Conservation (phyloP, 805 yeast genomes). For the Vanderwaltozyma tropicalis region DNA sequence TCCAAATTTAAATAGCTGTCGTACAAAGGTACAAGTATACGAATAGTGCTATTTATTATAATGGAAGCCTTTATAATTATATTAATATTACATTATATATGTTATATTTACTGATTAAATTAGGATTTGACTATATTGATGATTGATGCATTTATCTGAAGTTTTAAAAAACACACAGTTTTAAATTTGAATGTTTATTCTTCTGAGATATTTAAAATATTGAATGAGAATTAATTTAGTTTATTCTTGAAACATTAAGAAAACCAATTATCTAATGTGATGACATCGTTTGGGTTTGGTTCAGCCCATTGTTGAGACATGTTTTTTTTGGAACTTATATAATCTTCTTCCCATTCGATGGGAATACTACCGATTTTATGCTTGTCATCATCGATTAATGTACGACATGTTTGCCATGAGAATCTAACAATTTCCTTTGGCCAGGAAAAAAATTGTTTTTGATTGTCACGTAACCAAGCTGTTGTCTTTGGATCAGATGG, state of each 20-base stretch:
- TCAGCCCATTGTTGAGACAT: slow-evolving; percentile 19
- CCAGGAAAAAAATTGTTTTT: slow-evolving; percentile 84
- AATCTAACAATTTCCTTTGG: slow-evolving; percentile 58
- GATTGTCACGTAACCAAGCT: slow-evolving; percentile 54
- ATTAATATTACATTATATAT: too few species aligned
- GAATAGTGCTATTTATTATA: too few species aligned
- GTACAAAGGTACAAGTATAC: too few species aligned
- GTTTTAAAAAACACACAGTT: too few species aligned
- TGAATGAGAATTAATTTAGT: too few species aligned
- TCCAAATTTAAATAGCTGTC: too few species aligned
- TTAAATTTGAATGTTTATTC: too few species aligned
- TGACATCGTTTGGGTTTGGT: slow-evolving; percentile 5
- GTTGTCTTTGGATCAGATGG: slow-evolving; percentile 87
- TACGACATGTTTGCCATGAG: slow-evolving; percentile 91
- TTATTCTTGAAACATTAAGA: not conserved
- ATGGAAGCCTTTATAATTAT: too few species aligned
- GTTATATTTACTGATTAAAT: too few species aligned
- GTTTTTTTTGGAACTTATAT: slow-evolving; percentile 22
- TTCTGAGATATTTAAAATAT: too few species aligned
- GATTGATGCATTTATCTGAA: too few species aligned
- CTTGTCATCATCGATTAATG: slow-evolving; percentile 42
- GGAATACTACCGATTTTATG: slow-evolving; percentile 33
- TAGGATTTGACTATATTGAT: too few species aligned
- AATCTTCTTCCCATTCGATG: slow-evolving; percentile 51
- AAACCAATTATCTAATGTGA: slow-evolving; percentile 24